Evolutionary conservation across 75 land plant species (phyloP).

Genomic region (Sequoiadendron giganteum): DNA sequence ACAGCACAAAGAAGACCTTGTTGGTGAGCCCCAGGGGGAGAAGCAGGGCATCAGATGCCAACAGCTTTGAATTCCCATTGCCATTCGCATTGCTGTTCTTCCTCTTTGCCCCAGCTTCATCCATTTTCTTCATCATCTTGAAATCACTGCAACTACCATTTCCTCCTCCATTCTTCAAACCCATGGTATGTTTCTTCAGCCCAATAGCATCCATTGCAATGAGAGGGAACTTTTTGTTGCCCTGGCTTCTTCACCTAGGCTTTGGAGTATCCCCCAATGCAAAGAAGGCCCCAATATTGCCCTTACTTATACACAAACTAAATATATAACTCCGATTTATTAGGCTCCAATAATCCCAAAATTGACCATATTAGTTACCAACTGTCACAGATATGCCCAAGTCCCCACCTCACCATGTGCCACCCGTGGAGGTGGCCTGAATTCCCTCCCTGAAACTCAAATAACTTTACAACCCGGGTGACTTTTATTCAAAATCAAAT

Average conservation of each 20-base stretch:
- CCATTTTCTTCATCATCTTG: not conserved
- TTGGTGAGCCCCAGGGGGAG: conserved; percentile 63
- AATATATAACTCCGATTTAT: too few relatives aligned
- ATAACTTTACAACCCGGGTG: too few relatives aligned
- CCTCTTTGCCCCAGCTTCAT: not conserved
- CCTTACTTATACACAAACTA: not conserved
- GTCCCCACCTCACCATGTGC: too few relatives aligned
- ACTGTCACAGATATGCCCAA: too few relatives aligned
- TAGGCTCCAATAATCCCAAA: too few relatives aligned
- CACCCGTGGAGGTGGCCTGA: too few relatives aligned
- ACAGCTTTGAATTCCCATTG: not conserved
- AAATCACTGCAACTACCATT: not conserved
- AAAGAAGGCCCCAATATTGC: not conserved
- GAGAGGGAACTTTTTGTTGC: too few relatives aligned
- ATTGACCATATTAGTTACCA: too few relatives aligned
- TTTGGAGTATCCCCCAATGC: not conserved
- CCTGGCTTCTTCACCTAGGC: not conserved
- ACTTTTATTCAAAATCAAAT: too few relatives aligned
- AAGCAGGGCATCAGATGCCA: conserved; percentile 73
- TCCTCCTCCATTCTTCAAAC: not conserved
- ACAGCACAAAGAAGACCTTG: conserved; percentile 59
- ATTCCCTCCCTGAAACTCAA: too few relatives aligned
- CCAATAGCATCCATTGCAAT: not conserved
- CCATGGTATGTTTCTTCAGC: not conserved
- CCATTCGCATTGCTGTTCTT: not conserved